These are phyloP conservation scores for Corylus avellana DNA, from an alignment of 306 rosid species.

Conservation along the genomic window DNA sequence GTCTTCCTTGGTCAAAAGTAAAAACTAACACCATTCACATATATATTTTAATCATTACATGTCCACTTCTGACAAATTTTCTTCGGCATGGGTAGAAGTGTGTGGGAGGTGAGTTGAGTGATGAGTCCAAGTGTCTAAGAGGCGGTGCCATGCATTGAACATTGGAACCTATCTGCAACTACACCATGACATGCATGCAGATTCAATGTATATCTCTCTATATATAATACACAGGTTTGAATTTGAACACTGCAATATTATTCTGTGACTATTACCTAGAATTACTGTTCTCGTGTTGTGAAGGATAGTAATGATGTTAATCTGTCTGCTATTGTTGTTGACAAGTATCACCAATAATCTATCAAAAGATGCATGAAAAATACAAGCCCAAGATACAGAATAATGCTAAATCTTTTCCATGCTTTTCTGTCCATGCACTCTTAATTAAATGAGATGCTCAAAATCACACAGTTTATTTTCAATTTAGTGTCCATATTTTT, in stretches of 20 bases:
- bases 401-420: neutral
- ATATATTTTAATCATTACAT: neutral
- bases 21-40: neutral
- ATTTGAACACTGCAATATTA: neutral
- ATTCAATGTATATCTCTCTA: neutral
- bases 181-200: neutral
- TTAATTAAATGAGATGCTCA: neutral
- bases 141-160: neutral
- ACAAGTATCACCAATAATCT: neutral
- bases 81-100: neutral
- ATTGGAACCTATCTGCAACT: neutral
- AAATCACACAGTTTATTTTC: neutral
- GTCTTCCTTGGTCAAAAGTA: neutral
- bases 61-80: neutral
- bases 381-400: neutral
- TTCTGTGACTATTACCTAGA: neutral
- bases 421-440: neutral
- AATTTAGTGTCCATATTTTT: too few relatives aligned
- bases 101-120: neutral
- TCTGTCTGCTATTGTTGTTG: neutral
- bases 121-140: neutral
- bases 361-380: neutral
- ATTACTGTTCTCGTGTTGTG: neutral
- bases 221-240: neutral
- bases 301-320: neutral